Conservation (phyloP, 805 yeast species). For the Starmerella gropengiesseri region DNA sequence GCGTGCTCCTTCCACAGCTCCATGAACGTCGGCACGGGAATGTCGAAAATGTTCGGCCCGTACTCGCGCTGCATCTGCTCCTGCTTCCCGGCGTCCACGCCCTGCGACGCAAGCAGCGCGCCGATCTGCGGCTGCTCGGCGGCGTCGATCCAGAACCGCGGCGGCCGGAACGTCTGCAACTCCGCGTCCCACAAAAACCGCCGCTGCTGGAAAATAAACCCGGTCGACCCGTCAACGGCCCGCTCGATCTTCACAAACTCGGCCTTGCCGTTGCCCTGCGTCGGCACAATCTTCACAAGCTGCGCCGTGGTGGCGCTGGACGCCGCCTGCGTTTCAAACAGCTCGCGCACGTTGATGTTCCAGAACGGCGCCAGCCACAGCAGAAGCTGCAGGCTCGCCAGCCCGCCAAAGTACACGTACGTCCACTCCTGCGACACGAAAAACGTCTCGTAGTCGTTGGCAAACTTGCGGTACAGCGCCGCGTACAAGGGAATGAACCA, state of each 20-base stretch:
- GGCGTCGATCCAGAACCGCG: slow-evolving; percentile 57
- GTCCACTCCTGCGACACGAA: slow-evolving; percentile 95
- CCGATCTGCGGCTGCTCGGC: slow-evolving; percentile 42
- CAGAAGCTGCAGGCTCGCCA: slow-evolving; percentile 61
- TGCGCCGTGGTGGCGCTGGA: slow-evolving; percentile 49
- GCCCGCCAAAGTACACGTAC: slow-evolving; percentile 66
- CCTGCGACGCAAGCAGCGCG: slow-evolving; percentile 45
- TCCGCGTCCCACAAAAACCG: slow-evolving; percentile 61
- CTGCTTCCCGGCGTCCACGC: slow-evolving; percentile 32
- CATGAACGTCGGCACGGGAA: slow-evolving; percentile 83
- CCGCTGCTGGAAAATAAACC: slow-evolving; percentile 84
- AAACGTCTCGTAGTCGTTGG: slow-evolving; percentile 60
- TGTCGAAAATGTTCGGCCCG: slow-evolving; percentile 83
- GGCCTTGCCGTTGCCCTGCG: slow-evolving; percentile 76
- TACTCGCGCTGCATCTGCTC: slow-evolving; percentile 40
- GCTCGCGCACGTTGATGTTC: slow-evolving; percentile 61
- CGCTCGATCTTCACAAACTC: slow-evolving; percentile 59
- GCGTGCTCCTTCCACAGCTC: slow-evolving; percentile 96
- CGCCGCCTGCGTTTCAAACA: slow-evolving; percentile 56
- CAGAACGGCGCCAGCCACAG: slow-evolving; percentile 88
- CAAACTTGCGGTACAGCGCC: slow-evolving; percentile 52
- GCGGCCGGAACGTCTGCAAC: slow-evolving; percentile 57
- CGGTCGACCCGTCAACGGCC: slow-evolving; percentile 44
- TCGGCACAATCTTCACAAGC: slow-evolving; percentile 65
- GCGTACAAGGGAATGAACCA: slow-evolving; percentile 78